Conservation (phyloP, 257 asterid genomes). For the Nicotiana otophora region DNA sequence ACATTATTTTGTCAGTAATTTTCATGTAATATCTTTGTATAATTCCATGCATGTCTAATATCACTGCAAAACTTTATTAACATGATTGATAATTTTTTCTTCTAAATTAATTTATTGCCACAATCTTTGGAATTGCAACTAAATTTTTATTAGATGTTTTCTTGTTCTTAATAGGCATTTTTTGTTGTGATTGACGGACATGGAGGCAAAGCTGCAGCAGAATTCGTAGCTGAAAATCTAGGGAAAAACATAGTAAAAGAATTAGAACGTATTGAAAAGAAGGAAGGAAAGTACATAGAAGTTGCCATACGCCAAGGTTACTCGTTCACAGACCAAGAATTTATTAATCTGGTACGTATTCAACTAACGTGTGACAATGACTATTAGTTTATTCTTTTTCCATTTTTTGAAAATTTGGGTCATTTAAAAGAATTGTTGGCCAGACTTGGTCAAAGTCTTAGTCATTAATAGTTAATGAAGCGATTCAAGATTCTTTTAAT, state of each 20-base stretch:
- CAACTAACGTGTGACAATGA: background rate
- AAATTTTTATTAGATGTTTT: background rate
- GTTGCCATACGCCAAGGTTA: conserved; percentile 39
- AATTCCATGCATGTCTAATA: background rate
- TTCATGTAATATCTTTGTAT: too few relatives aligned
- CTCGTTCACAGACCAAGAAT: conserved; percentile 32
- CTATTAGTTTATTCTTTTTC: background rate
- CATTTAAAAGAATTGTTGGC: background rate
- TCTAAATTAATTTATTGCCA: background rate
- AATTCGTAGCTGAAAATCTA: conserved; percentile 42
- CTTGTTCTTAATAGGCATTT: conserved; percentile 29
- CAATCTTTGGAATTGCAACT: background rate
- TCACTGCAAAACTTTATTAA: background rate
- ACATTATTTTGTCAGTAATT: background rate
- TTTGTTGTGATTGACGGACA: conserved; percentile 51
- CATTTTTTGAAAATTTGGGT: background rate
- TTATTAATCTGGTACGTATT: conserved; percentile 29
- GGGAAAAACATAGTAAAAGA: conserved; percentile 36
- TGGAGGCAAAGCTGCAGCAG: conserved; percentile 46
- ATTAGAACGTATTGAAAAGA: conserved; percentile 1
- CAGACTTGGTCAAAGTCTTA: background rate
- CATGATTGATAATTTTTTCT: background rate
- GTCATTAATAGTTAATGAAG: background rate
- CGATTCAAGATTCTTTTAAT: background rate
- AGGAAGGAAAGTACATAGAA: conserved; percentile 16